Percentiles rank a stretch among this genome's conserved stretches.
Evolutionary conservation across 2,329 filamentous ascomycete genomes (phyloP).

Genomic region (Stagonosporopsis cucurbitacearum): DNA sequence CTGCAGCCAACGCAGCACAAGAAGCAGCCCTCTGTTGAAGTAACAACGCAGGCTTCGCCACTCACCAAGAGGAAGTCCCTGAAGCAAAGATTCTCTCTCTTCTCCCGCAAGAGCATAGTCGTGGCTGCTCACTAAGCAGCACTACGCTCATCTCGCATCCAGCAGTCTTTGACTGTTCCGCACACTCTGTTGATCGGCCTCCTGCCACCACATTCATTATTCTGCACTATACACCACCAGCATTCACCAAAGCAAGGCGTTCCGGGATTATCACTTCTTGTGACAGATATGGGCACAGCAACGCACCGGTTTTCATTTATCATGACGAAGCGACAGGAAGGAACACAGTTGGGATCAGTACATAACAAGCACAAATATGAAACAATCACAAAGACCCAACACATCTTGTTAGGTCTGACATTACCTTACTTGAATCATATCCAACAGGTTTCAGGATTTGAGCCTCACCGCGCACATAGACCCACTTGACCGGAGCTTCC

Average conservation of each 20-base stretch:
- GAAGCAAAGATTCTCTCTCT: slow-evolving; percentile 18
- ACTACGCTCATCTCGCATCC: neutral
- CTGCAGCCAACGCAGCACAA: neutral
- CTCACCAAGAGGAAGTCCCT: slow-evolving; percentile 5
- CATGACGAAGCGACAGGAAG: slow-evolving; percentile 1
- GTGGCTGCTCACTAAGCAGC: slow-evolving; percentile 17
- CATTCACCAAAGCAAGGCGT: slow-evolving; percentile 17
- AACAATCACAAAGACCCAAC: slow-evolving; percentile 1
- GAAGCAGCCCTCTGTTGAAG: slow-evolving; percentile 11
- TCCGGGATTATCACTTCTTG: slow-evolving; percentile 5
- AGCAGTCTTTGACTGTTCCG: neutral
- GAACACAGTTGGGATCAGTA: neutral
- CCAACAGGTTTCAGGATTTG: slow-evolving; percentile 6
- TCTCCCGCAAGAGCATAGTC: slow-evolving; percentile 17
- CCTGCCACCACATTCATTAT: slow-evolving; percentile 8
- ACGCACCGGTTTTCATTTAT: slow-evolving; percentile 1
- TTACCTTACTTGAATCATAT: slow-evolving; percentile 2
- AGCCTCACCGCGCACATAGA: slow-evolving; percentile 13
- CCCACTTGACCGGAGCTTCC: slow-evolving; percentile 5
- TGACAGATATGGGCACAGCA: slow-evolving; percentile 1
- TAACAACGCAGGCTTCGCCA: neutral
- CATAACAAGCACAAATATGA: neutral
- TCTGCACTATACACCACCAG: slow-evolving; percentile 8
- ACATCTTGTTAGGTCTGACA: slow-evolving; percentile 1
- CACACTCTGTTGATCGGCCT: slow-evolving; percentile 1